Conservation (phyloP, 2,329 filamentous ascomycete genomes). For the Epichloe brachyelytri region DNA sequence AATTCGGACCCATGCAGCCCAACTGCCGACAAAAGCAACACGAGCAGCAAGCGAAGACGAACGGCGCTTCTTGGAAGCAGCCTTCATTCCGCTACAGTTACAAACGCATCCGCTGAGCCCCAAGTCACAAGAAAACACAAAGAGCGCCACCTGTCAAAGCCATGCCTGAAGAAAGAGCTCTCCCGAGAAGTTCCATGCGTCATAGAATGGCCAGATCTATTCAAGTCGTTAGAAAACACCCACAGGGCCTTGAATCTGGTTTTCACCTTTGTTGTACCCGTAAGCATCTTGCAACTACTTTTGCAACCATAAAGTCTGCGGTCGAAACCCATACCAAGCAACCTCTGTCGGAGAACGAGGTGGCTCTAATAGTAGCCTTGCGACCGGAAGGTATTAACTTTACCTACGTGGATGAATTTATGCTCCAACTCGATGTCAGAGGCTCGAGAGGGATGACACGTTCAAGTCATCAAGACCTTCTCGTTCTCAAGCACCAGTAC, state of each 20-base stretch:
- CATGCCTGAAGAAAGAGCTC: neutral
- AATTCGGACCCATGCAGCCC: neutral
- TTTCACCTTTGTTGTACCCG: slow-evolving; percentile 85
- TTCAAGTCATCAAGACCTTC: slow-evolving; percentile 38
- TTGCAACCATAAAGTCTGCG: slow-evolving; percentile 72
- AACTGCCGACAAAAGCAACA: neutral
- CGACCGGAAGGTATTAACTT: slow-evolving; percentile 72
- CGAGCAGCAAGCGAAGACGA: slow-evolving; percentile 1
- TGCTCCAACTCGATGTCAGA: slow-evolving; percentile 67
- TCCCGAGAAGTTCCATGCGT: slow-evolving; percentile 2
- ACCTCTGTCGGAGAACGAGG: slow-evolving; percentile 59
- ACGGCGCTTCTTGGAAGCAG: neutral
- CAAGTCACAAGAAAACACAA: neutral
- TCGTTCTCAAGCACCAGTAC: slow-evolving; percentile 34
- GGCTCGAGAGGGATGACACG: slow-evolving; percentile 51
- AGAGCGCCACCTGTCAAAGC: neutral
- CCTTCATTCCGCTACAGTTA: neutral
- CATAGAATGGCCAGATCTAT: slow-evolving; percentile 58
- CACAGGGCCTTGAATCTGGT: slow-evolving; percentile 83
- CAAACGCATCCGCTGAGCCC: neutral
- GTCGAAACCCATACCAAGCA: slow-evolving; percentile 74
- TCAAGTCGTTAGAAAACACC: slow-evolving; percentile 60
- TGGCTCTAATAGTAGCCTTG: slow-evolving; percentile 68
- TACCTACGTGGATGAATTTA: slow-evolving; percentile 71
- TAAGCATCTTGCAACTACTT: slow-evolving; percentile 83